A percentile compares a stretch with the other conserved stretches of the same genome.
phyloP scores from a whole-genome alignment of 2,329 filamentous ascomycete species.

The Colletotrichum tofieldiae region DNA sequence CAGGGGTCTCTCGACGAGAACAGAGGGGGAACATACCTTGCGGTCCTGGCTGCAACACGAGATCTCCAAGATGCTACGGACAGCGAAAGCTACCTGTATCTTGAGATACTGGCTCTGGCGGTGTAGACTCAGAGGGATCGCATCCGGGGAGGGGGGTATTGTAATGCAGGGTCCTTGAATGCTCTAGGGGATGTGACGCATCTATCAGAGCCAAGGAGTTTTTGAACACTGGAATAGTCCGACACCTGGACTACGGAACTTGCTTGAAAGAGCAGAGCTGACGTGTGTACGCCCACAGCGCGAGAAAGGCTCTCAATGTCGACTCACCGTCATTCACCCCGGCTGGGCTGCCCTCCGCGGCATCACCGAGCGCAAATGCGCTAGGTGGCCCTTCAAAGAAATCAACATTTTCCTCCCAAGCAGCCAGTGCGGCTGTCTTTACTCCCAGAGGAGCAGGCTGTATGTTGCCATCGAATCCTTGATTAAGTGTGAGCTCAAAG shows the following conservation, averaged over 20 bases:
- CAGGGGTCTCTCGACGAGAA: not conserved
- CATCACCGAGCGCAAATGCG: slow-evolving; percentile 47
- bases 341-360: slow-evolving; percentile 56
- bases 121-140: not conserved
- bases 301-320: slow-evolving; percentile 89
- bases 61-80: not conserved
- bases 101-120: not conserved
- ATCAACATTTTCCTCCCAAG: slow-evolving; percentile 87
- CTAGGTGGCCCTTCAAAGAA: slow-evolving; percentile 70
- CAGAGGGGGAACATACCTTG: not conserved
- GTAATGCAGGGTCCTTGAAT: not conserved
- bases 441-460: slow-evolving; percentile 76
- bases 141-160: not conserved
- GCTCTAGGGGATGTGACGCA: not conserved
- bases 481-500: not conserved
- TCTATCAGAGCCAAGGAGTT: not conserved
- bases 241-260: not conserved
- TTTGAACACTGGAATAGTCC: not conserved
- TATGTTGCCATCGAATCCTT: slow-evolving; percentile 45
- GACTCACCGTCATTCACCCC: slow-evolving; percentile 97
- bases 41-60: not conserved
- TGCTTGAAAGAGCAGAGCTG: slow-evolving; percentile 11
- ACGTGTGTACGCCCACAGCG: slow-evolving; percentile 50
- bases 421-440: slow-evolving; percentile 89
- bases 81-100: not conserved